A percentile compares a stretch with the other conserved stretches of the same genome.
Conservation (phyloP, 2,329 filamentous ascomycete species). For the Curvularia spicifera region DNA sequence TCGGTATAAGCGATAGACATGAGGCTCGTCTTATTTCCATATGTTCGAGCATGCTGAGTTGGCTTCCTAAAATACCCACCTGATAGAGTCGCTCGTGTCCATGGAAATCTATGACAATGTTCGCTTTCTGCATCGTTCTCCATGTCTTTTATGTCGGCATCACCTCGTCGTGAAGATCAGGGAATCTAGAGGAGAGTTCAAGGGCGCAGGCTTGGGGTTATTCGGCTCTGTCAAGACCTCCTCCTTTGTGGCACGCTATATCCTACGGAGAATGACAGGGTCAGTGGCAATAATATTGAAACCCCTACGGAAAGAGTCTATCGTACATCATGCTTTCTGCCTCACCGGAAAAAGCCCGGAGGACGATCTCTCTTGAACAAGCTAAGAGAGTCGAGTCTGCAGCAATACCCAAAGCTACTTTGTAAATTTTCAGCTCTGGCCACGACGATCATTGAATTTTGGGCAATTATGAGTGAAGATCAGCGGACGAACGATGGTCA, state of each 20-base stretch:
- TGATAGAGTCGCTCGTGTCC: background rate
- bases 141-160: background rate
- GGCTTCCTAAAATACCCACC: background rate
- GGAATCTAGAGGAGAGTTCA: background rate
- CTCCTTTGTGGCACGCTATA: background rate
- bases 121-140: background rate
- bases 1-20: background rate
- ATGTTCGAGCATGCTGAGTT: background rate
- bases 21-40: background rate
- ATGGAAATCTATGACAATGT: background rate
- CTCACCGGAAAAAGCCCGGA: background rate
- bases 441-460: background rate
- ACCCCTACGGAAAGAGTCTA: background rate
- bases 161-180: background rate
- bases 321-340: background rate
- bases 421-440: background rate
- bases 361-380: background rate
- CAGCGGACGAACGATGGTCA: background rate
- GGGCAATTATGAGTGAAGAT: background rate
- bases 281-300: background rate
- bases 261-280: background rate
- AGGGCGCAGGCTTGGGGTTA: background rate
- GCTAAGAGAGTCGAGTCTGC: background rate
- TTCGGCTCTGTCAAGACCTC: background rate
- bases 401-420: background rate